A percentile compares a stretch with the other conserved stretches of the same genome.
These are phyloP conservation scores for Schizosaccharomyces japonicus DNA, from an alignment of 805 yeast species.

Conservation along the genomic window DNA sequence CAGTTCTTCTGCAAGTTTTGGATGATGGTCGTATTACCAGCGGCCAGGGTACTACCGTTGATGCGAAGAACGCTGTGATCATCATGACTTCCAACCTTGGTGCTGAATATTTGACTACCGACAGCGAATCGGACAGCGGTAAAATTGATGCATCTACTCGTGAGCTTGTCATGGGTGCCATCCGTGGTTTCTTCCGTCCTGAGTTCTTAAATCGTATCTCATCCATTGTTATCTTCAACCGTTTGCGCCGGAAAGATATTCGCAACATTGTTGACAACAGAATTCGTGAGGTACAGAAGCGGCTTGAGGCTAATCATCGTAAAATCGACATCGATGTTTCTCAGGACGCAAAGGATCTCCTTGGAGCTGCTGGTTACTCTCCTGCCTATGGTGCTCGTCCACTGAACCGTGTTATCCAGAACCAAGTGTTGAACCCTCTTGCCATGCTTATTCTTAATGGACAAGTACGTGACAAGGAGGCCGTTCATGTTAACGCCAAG, in stretches of 20 bases:
- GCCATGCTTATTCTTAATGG: constrained; percentile 77
- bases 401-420: constrained; percentile 64
- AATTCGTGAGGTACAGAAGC: constrained; percentile 55
- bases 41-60: constrained; percentile 78
- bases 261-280: constrained; percentile 76
- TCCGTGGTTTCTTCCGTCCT: constrained; percentile 79
- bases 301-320: constrained; percentile 72
- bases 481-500: constrained; percentile 36
- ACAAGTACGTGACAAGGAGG: constrained; percentile 70
- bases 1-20: constrained; percentile 69
- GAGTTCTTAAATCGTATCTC: constrained; percentile 92
- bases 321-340: constrained; percentile 47
- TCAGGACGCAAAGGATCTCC: constrained; percentile 53
- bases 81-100: constrained; percentile 96
- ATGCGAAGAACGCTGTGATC: constrained; percentile 75
- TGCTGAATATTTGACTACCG: constrained; percentile 63
- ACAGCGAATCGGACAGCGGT: constrained; percentile 28
- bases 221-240: constrained; percentile 77
- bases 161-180: constrained; percentile 60
- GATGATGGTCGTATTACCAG: constrained; percentile 94
- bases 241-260: constrained; percentile 74
- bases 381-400: constrained; percentile 93
- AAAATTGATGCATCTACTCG: constrained; percentile 40
- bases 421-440: constrained; percentile 61
- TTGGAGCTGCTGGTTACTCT: constrained; percentile 72